These are phyloP conservation scores for Didymella arachidicola DNA, from an alignment of 2,329 filamentous ascomycete species.

Conservation along the genomic window DNA sequence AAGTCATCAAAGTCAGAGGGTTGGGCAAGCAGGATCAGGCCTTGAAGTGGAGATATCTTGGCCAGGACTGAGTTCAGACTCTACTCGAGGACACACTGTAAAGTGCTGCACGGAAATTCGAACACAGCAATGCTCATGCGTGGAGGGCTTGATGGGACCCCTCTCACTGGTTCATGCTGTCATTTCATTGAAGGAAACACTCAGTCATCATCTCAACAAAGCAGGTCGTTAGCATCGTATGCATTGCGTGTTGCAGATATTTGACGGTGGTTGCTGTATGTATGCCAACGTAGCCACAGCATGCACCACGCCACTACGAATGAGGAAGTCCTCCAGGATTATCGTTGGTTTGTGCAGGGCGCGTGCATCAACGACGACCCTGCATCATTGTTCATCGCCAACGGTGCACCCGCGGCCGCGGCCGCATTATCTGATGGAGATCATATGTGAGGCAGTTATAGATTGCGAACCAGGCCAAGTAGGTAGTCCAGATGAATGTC, in stretches of 20 bases:
- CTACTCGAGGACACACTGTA: not conserved
- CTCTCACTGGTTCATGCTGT: conserved; percentile 6
- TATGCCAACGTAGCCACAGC: conserved; percentile 4
- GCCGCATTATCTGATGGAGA: conserved; percentile 8
- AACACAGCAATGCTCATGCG: conserved; percentile 9
- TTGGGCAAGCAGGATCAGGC: conserved; percentile 50
- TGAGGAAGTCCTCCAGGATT: not conserved
- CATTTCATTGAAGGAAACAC: conserved; percentile 15
- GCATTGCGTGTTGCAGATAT: conserved; percentile 15
- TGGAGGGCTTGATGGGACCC: conserved; percentile 3
- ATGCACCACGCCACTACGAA: not conserved
- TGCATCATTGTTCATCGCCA: conserved; percentile 10
- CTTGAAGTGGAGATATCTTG: conserved; percentile 57
- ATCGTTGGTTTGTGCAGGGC: conserved; percentile 5
- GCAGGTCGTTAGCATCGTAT: conserved; percentile 9
- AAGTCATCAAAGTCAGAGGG: conserved; percentile 56
- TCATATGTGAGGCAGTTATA: conserved; percentile 14
- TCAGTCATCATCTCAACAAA: conserved; percentile 1
- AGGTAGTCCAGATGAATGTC: conserved; percentile 1
- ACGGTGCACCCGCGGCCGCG: conserved; percentile 11
- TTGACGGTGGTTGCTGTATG: conserved; percentile 13
- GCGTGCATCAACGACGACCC: conserved; percentile 9
- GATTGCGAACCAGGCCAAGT: conserved; percentile 11
- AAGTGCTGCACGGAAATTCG: conserved; percentile 14
- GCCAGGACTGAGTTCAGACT: conserved; percentile 40